A percentile compares a stretch with the other conserved stretches of the same genome.
phyloP scores from a whole-genome alignment of 2,329 filamentous ascomycete genomes.

The Cytospora mali region DNA sequence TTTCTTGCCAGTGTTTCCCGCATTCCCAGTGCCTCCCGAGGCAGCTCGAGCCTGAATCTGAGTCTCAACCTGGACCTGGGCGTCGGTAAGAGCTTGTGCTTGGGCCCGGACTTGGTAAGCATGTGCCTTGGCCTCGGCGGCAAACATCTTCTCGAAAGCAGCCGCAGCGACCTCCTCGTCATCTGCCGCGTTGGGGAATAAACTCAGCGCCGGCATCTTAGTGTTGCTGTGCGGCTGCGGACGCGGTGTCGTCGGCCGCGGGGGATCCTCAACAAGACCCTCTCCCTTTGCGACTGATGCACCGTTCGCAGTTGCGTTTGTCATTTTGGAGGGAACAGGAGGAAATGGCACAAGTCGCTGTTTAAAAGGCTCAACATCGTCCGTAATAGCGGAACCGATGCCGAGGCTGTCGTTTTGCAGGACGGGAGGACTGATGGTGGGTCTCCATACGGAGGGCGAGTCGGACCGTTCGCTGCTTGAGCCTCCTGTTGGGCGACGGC shows the following conservation, averaged over 20 bases:
- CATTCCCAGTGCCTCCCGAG: neutral
- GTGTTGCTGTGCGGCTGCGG: neutral
- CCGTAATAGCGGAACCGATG: conserved; percentile 1
- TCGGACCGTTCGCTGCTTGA: conserved; percentile 28
- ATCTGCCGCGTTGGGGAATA: conserved; percentile 24
- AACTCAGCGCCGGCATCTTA: conserved; percentile 11
- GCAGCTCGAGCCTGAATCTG: conserved; percentile 6
- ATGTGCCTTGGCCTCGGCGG: conserved; percentile 24
- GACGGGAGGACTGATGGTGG: conserved; percentile 27
- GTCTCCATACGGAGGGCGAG: conserved; percentile 26
- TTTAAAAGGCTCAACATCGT: conserved; percentile 15
- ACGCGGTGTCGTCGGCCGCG: conserved; percentile 23
- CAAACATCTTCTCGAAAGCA: conserved; percentile 24
- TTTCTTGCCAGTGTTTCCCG: neutral
- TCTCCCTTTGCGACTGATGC: neutral
- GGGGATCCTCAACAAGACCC: neutral
- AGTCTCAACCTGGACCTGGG: conserved; percentile 1
- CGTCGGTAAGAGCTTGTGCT: neutral
- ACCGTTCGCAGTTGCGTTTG: conserved; percentile 4
- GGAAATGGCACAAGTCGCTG: conserved; percentile 26
- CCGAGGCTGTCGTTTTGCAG: conserved; percentile 27
- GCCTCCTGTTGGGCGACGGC: conserved; percentile 20
- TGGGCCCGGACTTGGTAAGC: conserved; percentile 16
- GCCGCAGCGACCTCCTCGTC: conserved; percentile 27
- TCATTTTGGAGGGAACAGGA: conserved; percentile 13